A percentile compares a stretch with the other conserved stretches of the same genome.
These are phyloP conservation scores for Candida sithepensis DNA, from an alignment of 805 yeast genomes.

Conservation along the genomic window DNA sequence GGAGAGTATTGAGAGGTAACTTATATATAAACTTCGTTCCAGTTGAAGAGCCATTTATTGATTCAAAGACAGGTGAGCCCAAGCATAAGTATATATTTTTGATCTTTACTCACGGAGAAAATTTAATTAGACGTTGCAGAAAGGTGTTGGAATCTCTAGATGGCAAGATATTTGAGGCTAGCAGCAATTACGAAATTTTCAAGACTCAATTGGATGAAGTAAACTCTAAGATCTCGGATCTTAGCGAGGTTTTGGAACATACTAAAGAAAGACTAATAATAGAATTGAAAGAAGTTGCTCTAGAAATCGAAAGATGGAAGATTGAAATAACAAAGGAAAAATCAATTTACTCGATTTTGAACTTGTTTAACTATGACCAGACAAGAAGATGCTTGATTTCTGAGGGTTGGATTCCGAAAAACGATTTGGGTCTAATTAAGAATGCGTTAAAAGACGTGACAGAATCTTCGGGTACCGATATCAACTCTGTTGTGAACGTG, in stretches of 20 bases:
- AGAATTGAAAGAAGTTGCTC: slow-evolving; percentile 76
- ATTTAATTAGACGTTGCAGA: slow-evolving; percentile 63
- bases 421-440: slow-evolving; percentile 65
- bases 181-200: slow-evolving; percentile 36
- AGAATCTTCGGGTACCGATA: slow-evolving; percentile 40
- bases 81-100: slow-evolving; percentile 78
- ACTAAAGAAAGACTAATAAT: slow-evolving; percentile 68
- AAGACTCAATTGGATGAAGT: slow-evolving; percentile 50
- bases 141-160: slow-evolving; percentile 86
- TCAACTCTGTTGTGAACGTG: slow-evolving; percentile 55
- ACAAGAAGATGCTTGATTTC: slow-evolving; percentile 84
- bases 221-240: slow-evolving; percentile 37
- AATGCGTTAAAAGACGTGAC: slow-evolving; percentile 62
- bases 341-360: slow-evolving; percentile 74
- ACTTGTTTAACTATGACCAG: slow-evolving; percentile 75
- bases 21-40: slow-evolving; percentile 75
- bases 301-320: slow-evolving; percentile 73
- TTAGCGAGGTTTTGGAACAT: slow-evolving; percentile 51
- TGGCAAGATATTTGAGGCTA: slow-evolving; percentile 68
- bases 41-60: slow-evolving; percentile 63
- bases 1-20: slow-evolving; percentile 94
- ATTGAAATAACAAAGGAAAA: slow-evolving; percentile 71
- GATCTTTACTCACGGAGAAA: slow-evolving; percentile 86
- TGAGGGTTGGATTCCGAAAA: slow-evolving; percentile 95
- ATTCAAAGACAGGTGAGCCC: slow-evolving; percentile 48